Conservation (phyloP, 176 grass and related monocot genomes). For the Tuctoria greenei region DNA sequence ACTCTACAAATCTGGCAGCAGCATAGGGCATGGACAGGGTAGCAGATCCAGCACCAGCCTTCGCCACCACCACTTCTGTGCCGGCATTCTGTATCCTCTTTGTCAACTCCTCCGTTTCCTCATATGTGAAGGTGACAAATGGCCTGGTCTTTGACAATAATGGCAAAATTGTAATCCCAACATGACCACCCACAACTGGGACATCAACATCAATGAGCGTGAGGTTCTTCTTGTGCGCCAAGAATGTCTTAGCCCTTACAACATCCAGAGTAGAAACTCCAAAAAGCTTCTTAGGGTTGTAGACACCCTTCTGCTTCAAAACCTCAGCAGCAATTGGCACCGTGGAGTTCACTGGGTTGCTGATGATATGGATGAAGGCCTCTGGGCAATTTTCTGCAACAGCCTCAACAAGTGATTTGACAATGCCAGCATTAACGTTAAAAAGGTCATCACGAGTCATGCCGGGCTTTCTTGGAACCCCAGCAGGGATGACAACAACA, state of each 20-base stretch:
- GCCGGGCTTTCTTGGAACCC: constrained; percentile 79
- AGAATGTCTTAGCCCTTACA: constrained; percentile 78
- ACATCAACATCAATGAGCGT: constrained; percentile 79
- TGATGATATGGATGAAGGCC: constrained; percentile 81
- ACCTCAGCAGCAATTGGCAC: constrained; percentile 82
- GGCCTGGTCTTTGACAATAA: constrained; percentile 72
- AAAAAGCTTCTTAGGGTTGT: constrained; percentile 75
- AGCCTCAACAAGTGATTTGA: constrained; percentile 76
- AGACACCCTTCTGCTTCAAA: constrained; percentile 78
- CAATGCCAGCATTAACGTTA: constrained; percentile 75
- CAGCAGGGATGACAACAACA: constrained; percentile 80
- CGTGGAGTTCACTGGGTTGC: constrained; percentile 85
- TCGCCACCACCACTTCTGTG: constrained; percentile 82
- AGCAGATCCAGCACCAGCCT: constrained; percentile 79
- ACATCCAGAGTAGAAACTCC: constrained; percentile 77
- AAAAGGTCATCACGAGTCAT: constrained; percentile 93
- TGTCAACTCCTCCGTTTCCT: constrained; percentile 63
- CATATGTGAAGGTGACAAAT: constrained; percentile 56
- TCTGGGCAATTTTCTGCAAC: constrained; percentile 75
- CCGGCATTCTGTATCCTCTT: constrained; percentile 80
- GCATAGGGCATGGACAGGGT: constrained; percentile 86
- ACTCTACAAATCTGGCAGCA: constrained; percentile 72
- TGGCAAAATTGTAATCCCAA: constrained; percentile 73
- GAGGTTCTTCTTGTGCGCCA: constrained; percentile 73
- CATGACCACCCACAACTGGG: constrained; percentile 80